Evolutionary conservation across 345 rosid genomes (phyloP), one percentile per base, ranked within the genome.

Genomic region (Eucalyptus caleyi): DNA sequence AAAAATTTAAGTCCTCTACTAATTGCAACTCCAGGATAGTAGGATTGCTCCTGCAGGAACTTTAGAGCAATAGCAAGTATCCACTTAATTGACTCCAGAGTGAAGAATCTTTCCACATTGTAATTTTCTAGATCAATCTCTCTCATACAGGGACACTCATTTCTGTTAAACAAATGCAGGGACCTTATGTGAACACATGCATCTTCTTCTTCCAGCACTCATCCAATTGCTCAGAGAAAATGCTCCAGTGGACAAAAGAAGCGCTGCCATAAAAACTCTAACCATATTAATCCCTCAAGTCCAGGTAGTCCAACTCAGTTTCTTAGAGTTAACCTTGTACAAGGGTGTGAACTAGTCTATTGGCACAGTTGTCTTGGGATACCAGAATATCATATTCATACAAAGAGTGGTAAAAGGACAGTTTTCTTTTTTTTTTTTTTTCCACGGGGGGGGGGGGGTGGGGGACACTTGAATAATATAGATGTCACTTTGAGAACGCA

Each of bases 121-220:
- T 81, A 34, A 81, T n/a, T 24, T 81, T 81, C 42, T 80, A 37
- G 86, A 80, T 34, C 86, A 82, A 65, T 65, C 37, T n/a, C 34
- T 81, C n/a, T 82, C 30, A 0, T 82, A 47, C 49, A 82, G 50
- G 47, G n/a, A 82, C 49, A 82, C 49, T 47, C 16, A 23, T 47
- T 82, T 82, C 50, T 45, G 77, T n/a, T 65, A 14, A 65, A 65
- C 77, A 54, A 86, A 87, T 94, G 86, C 92, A 97, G 99, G 99
- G 90, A 96, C 99, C 44, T 93, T 98, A 94, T 99, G 97, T 87
- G 99, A 96, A 89, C 99, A 98, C 92, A 97, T 98, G 99, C 99
- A 97, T 95, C 93, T 96, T 45, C 97, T 98, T 92, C 95, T 97
- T 93, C 99, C 99, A 62, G 99, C 99, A 72, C 97, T 98, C 80